Evolutionary conservation across 2,329 filamentous ascomycete genomes (phyloP).

Genomic region (Penicillium sp.): DNA sequence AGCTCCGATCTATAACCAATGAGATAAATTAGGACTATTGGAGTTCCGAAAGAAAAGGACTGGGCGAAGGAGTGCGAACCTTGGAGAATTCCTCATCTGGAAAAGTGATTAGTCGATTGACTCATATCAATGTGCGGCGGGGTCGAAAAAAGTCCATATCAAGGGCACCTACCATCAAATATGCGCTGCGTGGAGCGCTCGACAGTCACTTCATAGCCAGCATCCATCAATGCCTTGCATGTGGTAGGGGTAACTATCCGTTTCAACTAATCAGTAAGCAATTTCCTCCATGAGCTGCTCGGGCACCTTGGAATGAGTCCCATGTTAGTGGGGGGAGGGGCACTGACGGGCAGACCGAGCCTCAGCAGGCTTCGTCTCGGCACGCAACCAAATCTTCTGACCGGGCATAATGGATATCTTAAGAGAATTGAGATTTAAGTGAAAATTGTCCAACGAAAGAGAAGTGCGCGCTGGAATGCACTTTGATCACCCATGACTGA

Average conservation of each 20-base stretch:
- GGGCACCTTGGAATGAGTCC: background rate
- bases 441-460: slow-evolving; percentile 3
- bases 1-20: slow-evolving; percentile 63
- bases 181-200: slow-evolving; percentile 72
- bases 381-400: slow-evolving; percentile 59
- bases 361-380: slow-evolving; percentile 64
- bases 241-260: slow-evolving; percentile 53
- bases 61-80: slow-evolving; percentile 23
- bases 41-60: background rate
- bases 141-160: background rate
- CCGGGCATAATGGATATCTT: slow-evolving; percentile 31
- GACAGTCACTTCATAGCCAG: slow-evolving; percentile 70
- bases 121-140: background rate
- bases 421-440: slow-evolving; percentile 12
- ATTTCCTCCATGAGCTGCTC: slow-evolving; percentile 7
- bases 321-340: slow-evolving; percentile 5
- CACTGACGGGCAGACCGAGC: slow-evolving; percentile 55
- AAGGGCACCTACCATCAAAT: slow-evolving; percentile 45
- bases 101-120: slow-evolving; percentile 15
- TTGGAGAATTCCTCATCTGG: slow-evolving; percentile 42
- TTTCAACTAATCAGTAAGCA: slow-evolving; percentile 16
- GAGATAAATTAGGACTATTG: slow-evolving; percentile 46
- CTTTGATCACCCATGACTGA: slow-evolving; percentile 28
- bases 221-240: slow-evolving; percentile 66
- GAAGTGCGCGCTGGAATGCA: slow-evolving; percentile 12